phyloP scores from a whole-genome alignment of 257 asterid genomes.

The Thymus quinquecostatus region DNA sequence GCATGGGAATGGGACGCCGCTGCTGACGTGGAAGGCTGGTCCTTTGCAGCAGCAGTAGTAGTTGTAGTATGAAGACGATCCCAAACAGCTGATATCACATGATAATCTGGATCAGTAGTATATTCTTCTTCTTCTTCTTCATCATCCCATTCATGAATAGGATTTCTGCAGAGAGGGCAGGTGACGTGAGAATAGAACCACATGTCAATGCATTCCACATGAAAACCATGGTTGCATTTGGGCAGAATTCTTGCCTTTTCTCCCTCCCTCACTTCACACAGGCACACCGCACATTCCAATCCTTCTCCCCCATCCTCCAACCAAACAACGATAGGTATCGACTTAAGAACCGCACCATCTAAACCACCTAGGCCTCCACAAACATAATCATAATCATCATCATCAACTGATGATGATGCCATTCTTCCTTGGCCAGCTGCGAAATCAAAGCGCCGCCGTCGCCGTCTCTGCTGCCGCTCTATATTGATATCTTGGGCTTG shows the following conservation, averaged over 20 bases:
- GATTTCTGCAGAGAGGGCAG: constrained; percentile 77
- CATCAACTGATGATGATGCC: too few relatives aligned
- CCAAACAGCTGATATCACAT: too few relatives aligned
- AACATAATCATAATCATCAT: too few relatives aligned
- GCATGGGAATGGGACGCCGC: too few relatives aligned
- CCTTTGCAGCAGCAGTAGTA: too few relatives aligned
- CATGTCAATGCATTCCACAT: constrained; percentile 81
- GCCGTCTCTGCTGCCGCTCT: constrained; percentile 40
- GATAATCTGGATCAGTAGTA: too few relatives aligned
- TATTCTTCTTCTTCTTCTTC: constrained; percentile 2
- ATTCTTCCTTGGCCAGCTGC: constrained; percentile 40
- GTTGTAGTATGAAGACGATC: too few relatives aligned
- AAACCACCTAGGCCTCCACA: constrained; percentile 39
- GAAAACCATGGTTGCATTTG: constrained; percentile 81
- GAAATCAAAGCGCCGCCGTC: constrained; percentile 59
- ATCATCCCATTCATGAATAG: background rate
- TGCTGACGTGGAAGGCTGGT: too few relatives aligned
- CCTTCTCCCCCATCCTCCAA: constrained; percentile 56
- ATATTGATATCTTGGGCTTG: constrained; percentile 12
- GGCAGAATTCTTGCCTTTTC: constrained; percentile 72
- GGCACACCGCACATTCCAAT: constrained; percentile 73
- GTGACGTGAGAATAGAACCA: constrained; percentile 85
- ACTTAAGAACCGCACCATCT: constrained; percentile 50
- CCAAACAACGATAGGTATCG: constrained; percentile 47
- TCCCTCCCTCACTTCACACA: constrained; percentile 58